Base-by-base conservation (phyloP, 108 stramenopile species). In the Skeletonema grethae region DNA sequence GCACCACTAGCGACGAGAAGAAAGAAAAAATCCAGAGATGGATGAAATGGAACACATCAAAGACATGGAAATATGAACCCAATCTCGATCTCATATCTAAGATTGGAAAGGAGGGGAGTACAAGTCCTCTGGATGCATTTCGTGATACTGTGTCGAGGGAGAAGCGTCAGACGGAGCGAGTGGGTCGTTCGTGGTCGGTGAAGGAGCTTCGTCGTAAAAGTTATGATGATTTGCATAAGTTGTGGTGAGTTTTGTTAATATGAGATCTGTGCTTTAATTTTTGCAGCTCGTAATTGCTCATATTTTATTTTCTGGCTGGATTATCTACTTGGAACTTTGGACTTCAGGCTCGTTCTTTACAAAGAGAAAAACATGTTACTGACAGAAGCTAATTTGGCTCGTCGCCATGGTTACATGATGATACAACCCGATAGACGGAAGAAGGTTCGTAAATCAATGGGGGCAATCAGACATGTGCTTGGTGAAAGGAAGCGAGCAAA, bases 361-460 rank as follows among this genome's bases (percentile, higher is more conserved):
- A 95, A 93, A 83, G 96, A 97, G 80, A 71, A 79, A 32, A 97
- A 97, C 59, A 90, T 95, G 90, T 86, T 97, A 13, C 71, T 97
- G 67, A 95, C 96, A 25, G 92, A 95, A 71, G 67, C 80, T 34
- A 85, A 92, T 67, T 57, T 94, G 38, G 87, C 88, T 15, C 74
- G 92, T 45, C 57, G 85, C 62, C 79, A 86, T n/a, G 77, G 80
- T 41, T 73, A 93, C 15, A 70, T 80, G 8, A 88, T 95, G 76
- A 85, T 92, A 24, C 94, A 95, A 73, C 86, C 87, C 18, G 84
- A 86, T 34, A 82, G 94, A 34, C 64, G 85, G 34, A 34, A 83
- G 25, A 96, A 96, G 75, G 93, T 91, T 8, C 76, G 81, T 46
- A 93, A 91, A 82, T 89, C 87, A 31, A 92, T 96, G 91, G 90